These are phyloP conservation scores for Silene vulgaris DNA, from an alignment of 179 eudicot species.

Conservation along the genomic window DNA sequence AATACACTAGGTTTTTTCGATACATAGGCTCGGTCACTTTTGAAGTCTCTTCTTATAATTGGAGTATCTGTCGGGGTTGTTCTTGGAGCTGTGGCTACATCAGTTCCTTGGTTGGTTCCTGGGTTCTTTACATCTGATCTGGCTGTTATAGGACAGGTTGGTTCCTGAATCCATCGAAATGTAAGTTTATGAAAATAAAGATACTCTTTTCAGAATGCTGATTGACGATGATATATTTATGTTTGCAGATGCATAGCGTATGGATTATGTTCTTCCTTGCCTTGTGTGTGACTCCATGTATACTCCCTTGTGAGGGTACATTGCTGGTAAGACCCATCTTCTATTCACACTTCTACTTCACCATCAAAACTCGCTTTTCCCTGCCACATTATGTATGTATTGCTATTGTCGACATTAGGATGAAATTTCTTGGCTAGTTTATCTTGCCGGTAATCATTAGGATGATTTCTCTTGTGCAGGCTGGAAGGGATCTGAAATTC, in stretches of 20 bases:
- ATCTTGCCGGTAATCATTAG: conserved; percentile 1
- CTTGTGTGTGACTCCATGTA: conserved; percentile 64
- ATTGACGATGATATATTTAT: conserved; percentile 10
- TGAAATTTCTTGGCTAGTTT: background rate
- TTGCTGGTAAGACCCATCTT: conserved; percentile 58
- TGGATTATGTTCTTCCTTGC: conserved; percentile 70
- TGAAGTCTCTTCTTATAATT: conserved; percentile 78
- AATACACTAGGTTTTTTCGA: conserved; percentile 13
- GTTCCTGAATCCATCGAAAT: background rate
- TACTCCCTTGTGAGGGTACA: conserved; percentile 90
- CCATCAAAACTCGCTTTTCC: background rate
- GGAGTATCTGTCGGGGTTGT: conserved; percentile 59
- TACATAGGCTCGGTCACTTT: conserved; percentile 60
- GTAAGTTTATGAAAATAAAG: background rate
- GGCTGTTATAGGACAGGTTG: conserved; percentile 67
- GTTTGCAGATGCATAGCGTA: conserved; percentile 77
- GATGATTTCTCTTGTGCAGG: conserved; percentile 43
- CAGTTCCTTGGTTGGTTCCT: conserved; percentile 68
- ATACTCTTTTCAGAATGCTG: background rate
- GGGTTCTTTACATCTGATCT: conserved; percentile 69
- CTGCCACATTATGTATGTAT: background rate
- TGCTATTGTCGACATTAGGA: background rate
- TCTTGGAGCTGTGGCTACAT: conserved; percentile 60
- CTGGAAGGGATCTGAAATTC: conserved; percentile 82
- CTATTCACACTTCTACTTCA: background rate